Percentiles rank a stretch among this genome's conserved stretches.
These are phyloP conservation scores for Zea luxurians DNA, from an alignment of 176 grass and related monocot species.

Conservation along the genomic window DNA sequence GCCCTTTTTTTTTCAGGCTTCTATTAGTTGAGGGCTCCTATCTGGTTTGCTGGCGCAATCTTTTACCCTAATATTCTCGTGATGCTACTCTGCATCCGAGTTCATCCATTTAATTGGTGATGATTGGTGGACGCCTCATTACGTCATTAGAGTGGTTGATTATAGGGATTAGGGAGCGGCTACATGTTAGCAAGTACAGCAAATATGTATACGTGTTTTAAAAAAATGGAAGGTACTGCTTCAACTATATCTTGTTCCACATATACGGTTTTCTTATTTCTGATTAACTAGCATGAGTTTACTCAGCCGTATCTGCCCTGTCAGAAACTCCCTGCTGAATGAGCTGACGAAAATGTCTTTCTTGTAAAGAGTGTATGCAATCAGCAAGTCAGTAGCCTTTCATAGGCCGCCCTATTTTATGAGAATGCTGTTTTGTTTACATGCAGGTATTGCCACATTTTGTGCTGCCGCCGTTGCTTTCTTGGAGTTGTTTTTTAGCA, in stretches of 20 bases:
- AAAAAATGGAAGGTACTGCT: background rate
- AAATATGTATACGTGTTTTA: background rate
- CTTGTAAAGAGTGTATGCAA: background rate
- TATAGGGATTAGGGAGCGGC: background rate
- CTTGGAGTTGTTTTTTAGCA: conserved; percentile 7
- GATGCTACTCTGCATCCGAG: background rate
- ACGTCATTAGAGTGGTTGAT: background rate
- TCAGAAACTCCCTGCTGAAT: background rate
- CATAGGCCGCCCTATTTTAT: background rate
- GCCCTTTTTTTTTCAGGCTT: background rate
- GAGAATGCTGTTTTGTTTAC: conserved; percentile 13
- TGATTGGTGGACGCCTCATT: background rate
- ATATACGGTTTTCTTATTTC: background rate
- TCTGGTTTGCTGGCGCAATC: background rate
- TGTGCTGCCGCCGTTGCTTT: background rate
- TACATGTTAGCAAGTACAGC: background rate
- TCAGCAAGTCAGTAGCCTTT: background rate
- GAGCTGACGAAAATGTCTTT: background rate
- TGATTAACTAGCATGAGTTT: background rate
- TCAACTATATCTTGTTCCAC: background rate
- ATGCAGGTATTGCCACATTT: background rate
- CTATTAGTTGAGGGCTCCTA: background rate
- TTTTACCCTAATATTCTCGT: background rate
- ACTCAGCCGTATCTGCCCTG: background rate
- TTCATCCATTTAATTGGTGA: background rate